Base-by-base conservation (phyloP, 257 asterid species). In the Verbena officinalis region DNA sequence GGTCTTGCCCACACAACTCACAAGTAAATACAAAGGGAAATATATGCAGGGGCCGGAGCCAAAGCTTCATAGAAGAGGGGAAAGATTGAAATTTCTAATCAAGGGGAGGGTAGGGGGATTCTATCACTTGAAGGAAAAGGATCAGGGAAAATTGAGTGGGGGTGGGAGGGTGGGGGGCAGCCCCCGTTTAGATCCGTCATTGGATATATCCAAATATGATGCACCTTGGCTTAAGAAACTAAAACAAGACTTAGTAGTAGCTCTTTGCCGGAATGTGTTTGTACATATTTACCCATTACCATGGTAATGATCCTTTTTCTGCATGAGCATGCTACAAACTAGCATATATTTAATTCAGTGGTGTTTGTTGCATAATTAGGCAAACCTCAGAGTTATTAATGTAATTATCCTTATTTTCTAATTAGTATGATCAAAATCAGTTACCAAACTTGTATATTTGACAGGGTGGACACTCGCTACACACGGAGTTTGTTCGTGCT, bases 381-480 rank as follows among this genome's bases (percentile, higher is more conserved):
- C n/a, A n/a, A n/a, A n/a, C n/a, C n/a, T n/a, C n/a, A n/a, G n/a
- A n/a, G n/a, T n/a, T n/a, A n/a, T n/a, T n/a, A n/a, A n/a, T n/a
- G n/a, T n/a, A n/a, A n/a, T n/a, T n/a, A n/a, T n/a, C n/a, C n/a
- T 27, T 55, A 7, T 17, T 43, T 33, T 34, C 19, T n/a, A n/a
- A n/a, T n/a, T n/a, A n/a, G n/a, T n/a, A n/a, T n/a, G n/a, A n/a
- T n/a, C n/a, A 21, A 30, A 59, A 31, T 27, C 43, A 22, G 34
- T 49, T 17, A 54, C 44, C 50, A 68, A 45, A 24, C 33, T 36
- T 66, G 54, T 55, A 42, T 44, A 38, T 44, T 33, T 51, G 49
- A 60, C 78, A 90, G 96, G 96, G 79, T 62, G 97, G 97, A 46
- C 96, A 90, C 79, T 77, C 95, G 7, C 65, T 90, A 72, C 97